phyloP scores from a whole-genome alignment of 441 rosid species.

The Croton laevigatus region DNA sequence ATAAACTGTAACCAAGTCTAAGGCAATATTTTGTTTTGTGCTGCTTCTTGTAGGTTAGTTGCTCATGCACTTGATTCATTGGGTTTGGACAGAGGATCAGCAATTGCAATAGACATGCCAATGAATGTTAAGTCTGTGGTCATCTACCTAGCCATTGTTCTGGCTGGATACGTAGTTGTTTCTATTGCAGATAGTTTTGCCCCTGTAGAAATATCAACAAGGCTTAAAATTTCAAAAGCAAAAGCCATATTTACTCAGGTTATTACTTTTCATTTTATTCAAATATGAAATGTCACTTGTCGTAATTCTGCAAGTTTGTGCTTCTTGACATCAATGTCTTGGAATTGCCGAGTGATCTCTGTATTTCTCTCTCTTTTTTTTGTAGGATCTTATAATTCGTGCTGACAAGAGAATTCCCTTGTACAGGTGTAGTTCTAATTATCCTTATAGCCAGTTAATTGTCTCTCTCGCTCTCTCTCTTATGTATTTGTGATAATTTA shows the following conservation, averaged over 20 bases:
- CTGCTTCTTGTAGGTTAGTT: constrained; percentile 52
- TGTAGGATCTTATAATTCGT: constrained; percentile 82
- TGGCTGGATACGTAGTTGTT: constrained; percentile 83
- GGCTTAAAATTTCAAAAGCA: constrained; percentile 80
- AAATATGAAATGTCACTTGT: background rate
- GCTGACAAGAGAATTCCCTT: constrained; percentile 81
- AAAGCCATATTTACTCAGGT: constrained; percentile 96
- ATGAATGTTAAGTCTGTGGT: constrained; percentile 82
- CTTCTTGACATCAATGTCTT: background rate
- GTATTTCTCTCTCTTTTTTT: background rate
- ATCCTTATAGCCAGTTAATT: constrained; percentile 10
- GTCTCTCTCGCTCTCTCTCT: background rate
- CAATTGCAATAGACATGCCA: constrained; percentile 95
- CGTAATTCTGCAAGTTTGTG: background rate
- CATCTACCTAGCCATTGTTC: constrained; percentile 81
- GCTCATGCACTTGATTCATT: constrained; percentile 66
- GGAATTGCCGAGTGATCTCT: background rate
- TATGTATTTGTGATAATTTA: constrained; percentile 5
- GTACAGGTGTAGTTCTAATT: constrained; percentile 63
- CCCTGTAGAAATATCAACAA: constrained; percentile 69
- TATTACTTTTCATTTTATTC: background rate
- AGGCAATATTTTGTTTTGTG: constrained; percentile 13
- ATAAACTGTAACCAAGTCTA: constrained; percentile 1
- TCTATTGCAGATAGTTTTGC: constrained; percentile 99
- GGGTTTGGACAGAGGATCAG: constrained; percentile 69